phyloP scores from a whole-genome alignment of 2,329 filamentous ascomycete genomes.

The Sporothrix pallida region DNA sequence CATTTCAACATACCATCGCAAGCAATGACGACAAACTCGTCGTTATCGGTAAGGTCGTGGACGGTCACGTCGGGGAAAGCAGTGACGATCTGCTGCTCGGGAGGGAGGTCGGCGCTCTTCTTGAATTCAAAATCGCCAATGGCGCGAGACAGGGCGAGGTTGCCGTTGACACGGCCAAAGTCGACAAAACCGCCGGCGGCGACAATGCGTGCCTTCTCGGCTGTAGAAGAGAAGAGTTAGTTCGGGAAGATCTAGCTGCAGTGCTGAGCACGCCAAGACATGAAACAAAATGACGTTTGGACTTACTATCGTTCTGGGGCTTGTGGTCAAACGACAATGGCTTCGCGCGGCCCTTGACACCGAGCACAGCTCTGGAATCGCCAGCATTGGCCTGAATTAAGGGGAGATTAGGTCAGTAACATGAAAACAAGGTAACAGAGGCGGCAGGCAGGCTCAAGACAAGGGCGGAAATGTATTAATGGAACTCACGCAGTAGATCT shows the following conservation, averaged over 20 bases:
- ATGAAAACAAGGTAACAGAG: not conserved
- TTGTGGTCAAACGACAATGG: constrained; percentile 99
- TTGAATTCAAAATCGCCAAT: constrained; percentile 99
- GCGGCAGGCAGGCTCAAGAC: not conserved
- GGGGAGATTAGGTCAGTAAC: not conserved
- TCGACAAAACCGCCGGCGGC: constrained; percentile 97
- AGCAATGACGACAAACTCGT: constrained; percentile 92
- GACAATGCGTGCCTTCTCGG: constrained; percentile 93
- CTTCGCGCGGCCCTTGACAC: constrained; percentile 96
- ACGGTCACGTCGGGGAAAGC: constrained; percentile 93
- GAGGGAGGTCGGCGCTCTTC: constrained; percentile 94
- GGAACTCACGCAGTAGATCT: constrained; percentile 88
- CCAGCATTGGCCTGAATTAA: constrained; percentile 85
- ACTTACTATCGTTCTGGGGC: constrained; percentile 91
- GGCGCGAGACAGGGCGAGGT: constrained; percentile 92
- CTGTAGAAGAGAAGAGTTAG: constrained; percentile 52
- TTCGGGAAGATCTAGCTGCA: too few species aligned
- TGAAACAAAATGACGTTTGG: not conserved
- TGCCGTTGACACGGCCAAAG: constrained; percentile 97
- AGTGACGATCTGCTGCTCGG: constrained; percentile 98
- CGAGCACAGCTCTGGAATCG: constrained; percentile 92
- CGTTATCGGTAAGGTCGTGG: constrained; percentile 88
- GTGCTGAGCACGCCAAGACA: not conserved
- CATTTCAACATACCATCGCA: constrained; percentile 74
- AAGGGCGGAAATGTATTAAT: not conserved